Evolutionary conservation across 1,284 basidiomycete species (phyloP), one percentile per base, ranked within the genome.

Genomic region (Sutorius eximius): DNA sequence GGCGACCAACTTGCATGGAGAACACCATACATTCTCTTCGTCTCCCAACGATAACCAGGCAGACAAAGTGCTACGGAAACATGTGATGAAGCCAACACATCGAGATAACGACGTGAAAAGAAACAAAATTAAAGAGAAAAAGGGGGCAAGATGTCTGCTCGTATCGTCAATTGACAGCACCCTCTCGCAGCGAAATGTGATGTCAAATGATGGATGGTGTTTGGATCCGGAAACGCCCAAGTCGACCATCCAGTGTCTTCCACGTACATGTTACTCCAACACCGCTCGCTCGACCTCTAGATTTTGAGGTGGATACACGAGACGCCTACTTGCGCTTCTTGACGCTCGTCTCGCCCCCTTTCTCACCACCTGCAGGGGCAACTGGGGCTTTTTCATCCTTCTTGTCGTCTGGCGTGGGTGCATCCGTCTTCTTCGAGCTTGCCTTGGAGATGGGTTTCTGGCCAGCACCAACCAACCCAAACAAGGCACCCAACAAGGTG

Each of bases 401-500:
- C 77, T 86, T 84, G 73, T 83, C 82, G 58, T 86, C 86, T 6
- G 84, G 69, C 18, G 80, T 76, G 43, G 80, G 74, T 1, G 82
- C 79, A 60, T 89, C 87, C 43, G 84, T 81, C 79, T 91, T 91
- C 80, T 91, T 90, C 37, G 83, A 68, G 42, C 51, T 63, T 11
- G 85, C 83, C 80, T 87, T 86, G 60, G 85, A 81, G 48, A 88
- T 78, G 27, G 89, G 82, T 68, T 86, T 85, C 70, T 87, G 82
- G 51, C 80, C 77, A 52, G 79, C 80, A 59, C 91, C 87, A 70
- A 93, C 81, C 66, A 95, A 75, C 54, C 92, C 87, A 58, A 92
- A 82, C 65, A 94, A 75, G 50, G 84, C 82, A 60, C 85, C 89
- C 62, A 97, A 73, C 83, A 95, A 86, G 56, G 88, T 89, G 68